Evolutionary conservation across 139 green algal genomes (phyloP).

Genomic region (Coelastrella sp.): DNA sequence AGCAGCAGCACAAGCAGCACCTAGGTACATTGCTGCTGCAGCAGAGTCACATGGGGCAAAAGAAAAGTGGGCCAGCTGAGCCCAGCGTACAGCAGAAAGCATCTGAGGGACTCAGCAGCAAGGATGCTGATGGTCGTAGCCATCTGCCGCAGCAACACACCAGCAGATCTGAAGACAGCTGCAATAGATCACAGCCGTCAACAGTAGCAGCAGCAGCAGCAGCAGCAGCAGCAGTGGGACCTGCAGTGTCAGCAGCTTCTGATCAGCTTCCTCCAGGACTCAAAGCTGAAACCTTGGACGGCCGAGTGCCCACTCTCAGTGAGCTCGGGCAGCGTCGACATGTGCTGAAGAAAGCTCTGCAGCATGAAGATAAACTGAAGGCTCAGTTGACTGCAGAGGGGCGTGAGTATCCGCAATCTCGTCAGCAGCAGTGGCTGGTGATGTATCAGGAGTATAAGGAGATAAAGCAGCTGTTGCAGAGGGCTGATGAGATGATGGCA

Average conservation of each 20-base stretch:
- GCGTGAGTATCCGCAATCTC: not conserved
- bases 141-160: too few relatives aligned
- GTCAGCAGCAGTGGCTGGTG: slow-evolving; percentile 13
- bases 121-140: too few relatives aligned
- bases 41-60: too few relatives aligned
- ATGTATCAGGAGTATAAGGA: slow-evolving; percentile 49
- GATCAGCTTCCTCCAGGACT: not conserved
- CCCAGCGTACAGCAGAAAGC: not conserved
- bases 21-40: not conserved
- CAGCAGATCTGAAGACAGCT: too few relatives aligned
- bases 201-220: not conserved
- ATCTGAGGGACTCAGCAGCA: too few relatives aligned
- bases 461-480: slow-evolving; percentile 25
- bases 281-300: slow-evolving; percentile 10
- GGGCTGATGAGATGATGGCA: not conserved
- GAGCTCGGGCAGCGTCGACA: slow-evolving; percentile 33
- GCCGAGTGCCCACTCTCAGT: not conserved
- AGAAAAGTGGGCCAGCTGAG: too few relatives aligned
- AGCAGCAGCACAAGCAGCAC: not conserved
- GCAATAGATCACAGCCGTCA: not conserved
- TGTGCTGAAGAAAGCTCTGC: slow-evolving; percentile 41
- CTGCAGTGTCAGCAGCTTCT: not conserved
- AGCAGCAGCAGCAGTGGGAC: slow-evolving; percentile 1
- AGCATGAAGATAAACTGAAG: not conserved
- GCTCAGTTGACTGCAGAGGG: not conserved